Evolutionary conservation across 2,329 filamentous ascomycete genomes (phyloP), one percentile per base, ranked within the genome.

Genomic region (Sphaerostilbella broomeana): DNA sequence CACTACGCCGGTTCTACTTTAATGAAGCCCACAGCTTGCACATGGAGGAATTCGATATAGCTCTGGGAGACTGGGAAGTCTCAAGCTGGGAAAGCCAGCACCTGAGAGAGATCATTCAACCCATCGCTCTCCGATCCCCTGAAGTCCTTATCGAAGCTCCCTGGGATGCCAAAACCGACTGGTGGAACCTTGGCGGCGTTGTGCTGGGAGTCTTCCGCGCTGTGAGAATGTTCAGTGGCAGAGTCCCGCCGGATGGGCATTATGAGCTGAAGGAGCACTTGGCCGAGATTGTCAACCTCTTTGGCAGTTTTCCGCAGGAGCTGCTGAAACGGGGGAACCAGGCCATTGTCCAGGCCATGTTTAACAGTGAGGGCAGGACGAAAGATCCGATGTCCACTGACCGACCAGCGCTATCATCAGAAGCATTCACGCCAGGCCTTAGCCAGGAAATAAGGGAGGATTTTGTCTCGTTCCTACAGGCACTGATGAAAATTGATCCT

Each of bases 91-190:
- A 15, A 16, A 30, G 15, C 13, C 29, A 18, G 12, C 27, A 38
- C 9, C 36, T 32, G 12, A 16, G 3, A 9, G 21, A 38, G 17
- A 13, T 9, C 4, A 38, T 31, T 11, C 20, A 38, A 19, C 36
- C 36, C 15, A 29, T 38, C 16, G 9, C 10, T 7, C 28, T 38
- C 32, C 36, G 36, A 16, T 24, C 36, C n/a, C 27, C 28, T 1
- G 28, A 38, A 7, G 36, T 32, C 10, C 29, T 38, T 9, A 38
- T 32, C 3, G 36, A 30, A n/a, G 36, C 36, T 26, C 36, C 28
- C 11, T 32, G 36, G 36, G 36, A 26, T 13, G 29, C 36, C 1
- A 12, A 27, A n/a, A 26, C 20, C 3, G 28, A 38, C 22, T 38
- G 27, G 28, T 25, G 36, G 28, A 38, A 26, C 16, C 16, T 38